phyloP scores from a whole-genome alignment of 2,329 filamentous ascomycete species.

The Ampelomyces quisqualis region DNA sequence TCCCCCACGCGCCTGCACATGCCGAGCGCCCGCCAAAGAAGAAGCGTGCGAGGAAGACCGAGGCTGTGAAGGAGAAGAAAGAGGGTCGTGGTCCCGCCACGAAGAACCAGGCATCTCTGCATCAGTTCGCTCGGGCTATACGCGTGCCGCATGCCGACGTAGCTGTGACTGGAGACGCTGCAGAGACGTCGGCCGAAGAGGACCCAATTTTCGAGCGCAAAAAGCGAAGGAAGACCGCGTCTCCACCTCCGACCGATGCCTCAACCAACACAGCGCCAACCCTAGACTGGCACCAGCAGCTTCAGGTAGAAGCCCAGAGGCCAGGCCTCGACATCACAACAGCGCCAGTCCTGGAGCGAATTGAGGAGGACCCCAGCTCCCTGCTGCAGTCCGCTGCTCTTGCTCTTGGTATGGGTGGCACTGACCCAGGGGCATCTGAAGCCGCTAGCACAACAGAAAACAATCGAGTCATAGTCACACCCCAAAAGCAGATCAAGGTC shows the following conservation, averaged over 20 bases:
- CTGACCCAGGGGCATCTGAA: neutral
- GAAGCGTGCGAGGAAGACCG: slow-evolving; percentile 28
- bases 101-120: slow-evolving; percentile 32
- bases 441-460: neutral
- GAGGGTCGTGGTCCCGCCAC: slow-evolving; percentile 1
- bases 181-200: slow-evolving; percentile 23
- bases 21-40: too few species aligned
- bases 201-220: slow-evolving; percentile 35
- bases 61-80: slow-evolving; percentile 17
- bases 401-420: neutral
- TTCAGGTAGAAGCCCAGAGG: slow-evolving; percentile 26
- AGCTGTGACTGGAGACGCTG: slow-evolving; percentile 4
- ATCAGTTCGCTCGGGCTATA: slow-evolving; percentile 24
- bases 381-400: neutral
- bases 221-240: slow-evolving; percentile 44
- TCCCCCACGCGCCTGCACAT: too few species aligned
- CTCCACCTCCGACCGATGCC: slow-evolving; percentile 18
- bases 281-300: slow-evolving; percentile 33
- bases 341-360: too few species aligned
- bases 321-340: neutral
- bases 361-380: neutral
- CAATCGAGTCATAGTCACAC: slow-evolving; percentile 14
- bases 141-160: neutral
- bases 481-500: slow-evolving; percentile 43
- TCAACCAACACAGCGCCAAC: neutral